phyloP scores from a whole-genome alignment of 2,329 filamentous ascomycete genomes.

The Trichoderma hamatum region DNA sequence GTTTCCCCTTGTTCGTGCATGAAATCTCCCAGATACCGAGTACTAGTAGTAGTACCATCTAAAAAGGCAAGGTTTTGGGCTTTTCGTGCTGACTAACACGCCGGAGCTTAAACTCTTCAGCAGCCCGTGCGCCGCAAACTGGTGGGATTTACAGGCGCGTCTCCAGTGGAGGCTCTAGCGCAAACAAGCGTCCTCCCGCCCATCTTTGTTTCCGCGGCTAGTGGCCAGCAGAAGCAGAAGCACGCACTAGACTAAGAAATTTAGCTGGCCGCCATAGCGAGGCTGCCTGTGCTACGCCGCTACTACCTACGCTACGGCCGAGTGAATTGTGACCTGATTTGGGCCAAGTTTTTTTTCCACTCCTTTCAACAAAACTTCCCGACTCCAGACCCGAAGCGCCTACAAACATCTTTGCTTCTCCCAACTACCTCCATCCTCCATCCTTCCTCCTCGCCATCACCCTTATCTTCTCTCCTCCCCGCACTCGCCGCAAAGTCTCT shows the following conservation, averaged over 20 bases:
- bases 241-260: neutral
- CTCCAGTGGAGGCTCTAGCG: conserved; percentile 18
- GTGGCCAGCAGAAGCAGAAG: neutral
- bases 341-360: conserved; percentile 17
- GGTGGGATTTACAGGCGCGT: conserved; percentile 6
- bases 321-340: conserved; percentile 19
- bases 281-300: conserved; percentile 10
- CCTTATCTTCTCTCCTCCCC: neutral
- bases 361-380: neutral
- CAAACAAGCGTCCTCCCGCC: neutral
- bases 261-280: neutral
- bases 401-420: neutral
- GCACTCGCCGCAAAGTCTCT: neutral
- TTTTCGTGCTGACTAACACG: conserved; percentile 13
- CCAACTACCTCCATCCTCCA: neutral
- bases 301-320: neutral
- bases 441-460: neutral
- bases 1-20: neutral
- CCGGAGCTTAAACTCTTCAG: neutral
- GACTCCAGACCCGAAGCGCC: neutral
- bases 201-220: neutral
- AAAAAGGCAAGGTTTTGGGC: neutral
- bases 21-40: accelerated
- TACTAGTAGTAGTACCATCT: too few species aligned
- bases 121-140: conserved; percentile 21